phyloP scores from a whole-genome alignment of 768 basidiomycete genomes.

The Psilocybe cyanescens region DNA sequence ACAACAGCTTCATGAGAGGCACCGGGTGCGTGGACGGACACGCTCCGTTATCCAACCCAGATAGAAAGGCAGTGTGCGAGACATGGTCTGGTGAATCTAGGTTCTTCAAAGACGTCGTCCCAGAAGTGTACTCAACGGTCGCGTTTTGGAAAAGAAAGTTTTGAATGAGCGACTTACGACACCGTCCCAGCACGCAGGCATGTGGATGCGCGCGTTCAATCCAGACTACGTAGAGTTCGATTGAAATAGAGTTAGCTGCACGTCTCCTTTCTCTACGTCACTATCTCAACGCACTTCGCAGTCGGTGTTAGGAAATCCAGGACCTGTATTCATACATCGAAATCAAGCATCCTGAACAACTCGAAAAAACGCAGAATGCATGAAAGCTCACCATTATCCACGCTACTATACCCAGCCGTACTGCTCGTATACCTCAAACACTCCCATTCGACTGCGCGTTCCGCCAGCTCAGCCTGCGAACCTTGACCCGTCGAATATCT shows the following conservation, averaged over 20 bases:
- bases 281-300: constrained; percentile 35
- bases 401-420: constrained; percentile 32
- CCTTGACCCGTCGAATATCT: constrained; percentile 35
- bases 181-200: constrained; percentile 47
- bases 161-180: constrained; percentile 25
- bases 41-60: constrained; percentile 38
- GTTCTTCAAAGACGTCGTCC: constrained; percentile 27
- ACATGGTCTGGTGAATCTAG: constrained; percentile 42
- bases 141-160: no score
- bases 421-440: constrained; percentile 41
- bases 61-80: constrained; percentile 37
- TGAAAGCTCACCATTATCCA: constrained; percentile 12
- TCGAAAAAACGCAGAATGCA: not conserved
- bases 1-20: constrained; percentile 42
- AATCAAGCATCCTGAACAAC: no score
- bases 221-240: constrained; percentile 22
- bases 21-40: constrained; percentile 42
- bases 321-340: constrained; percentile 14
- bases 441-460: constrained; percentile 42
- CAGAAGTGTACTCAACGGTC: no score
- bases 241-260: not conserved
- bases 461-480: constrained; percentile 42
- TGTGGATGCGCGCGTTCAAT: constrained; percentile 41
- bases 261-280: no score
- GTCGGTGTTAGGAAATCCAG: constrained; percentile 46